Evolutionary conservation across 371 early-diverging fungal genomes (phyloP), one percentile per base, ranked within the genome.

Genomic region (Funneliformis caledonium): DNA sequence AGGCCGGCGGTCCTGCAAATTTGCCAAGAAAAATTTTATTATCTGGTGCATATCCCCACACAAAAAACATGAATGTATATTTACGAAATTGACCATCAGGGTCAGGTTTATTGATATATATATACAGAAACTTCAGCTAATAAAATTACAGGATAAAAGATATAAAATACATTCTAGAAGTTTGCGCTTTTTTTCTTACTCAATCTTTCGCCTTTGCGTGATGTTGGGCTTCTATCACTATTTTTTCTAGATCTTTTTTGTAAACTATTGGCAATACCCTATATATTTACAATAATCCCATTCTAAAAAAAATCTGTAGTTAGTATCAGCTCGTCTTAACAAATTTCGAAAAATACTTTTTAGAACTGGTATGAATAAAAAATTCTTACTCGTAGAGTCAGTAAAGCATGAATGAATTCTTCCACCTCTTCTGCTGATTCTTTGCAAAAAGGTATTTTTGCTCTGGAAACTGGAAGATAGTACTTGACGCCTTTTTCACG

Each of bases 371-470:
- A 62, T 22, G 9, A 62, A n/a, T 62, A 67, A 67, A 67, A 67
- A 67, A 37, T 52, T 73, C 73, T 77, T 48, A 67, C 68, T 67
- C 68, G 31, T 67, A 67, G 11, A 19, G 22, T 10, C 68, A 67
- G 31, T 67, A 67, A 19, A 67, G 42, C 9, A 67, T 67, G 68
- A 37, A 67, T 19, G 7, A 67, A 42, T 42, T 43, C 68, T 43
- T 68, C 78, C 43, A 59, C 76, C 37, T 76, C 62, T 16, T 48
- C 76, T 1, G 76, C 9, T 77, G 64, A 42, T 42, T 7, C 7
- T 9, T 67, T 67, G 10, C 19, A 14, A 42, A 68, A 68, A 43
- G 68, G 43, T 37, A 37, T 42, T 19, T 45, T 67, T 42, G 68
- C 42, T 22, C 43, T 43, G 2, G 68, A 33, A 43, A 68, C 43